These are phyloP conservation scores for Lentinula novae-zelandiae DNA, from an alignment of 1,284 basidiomycete species.

Conservation along the genomic window DNA sequence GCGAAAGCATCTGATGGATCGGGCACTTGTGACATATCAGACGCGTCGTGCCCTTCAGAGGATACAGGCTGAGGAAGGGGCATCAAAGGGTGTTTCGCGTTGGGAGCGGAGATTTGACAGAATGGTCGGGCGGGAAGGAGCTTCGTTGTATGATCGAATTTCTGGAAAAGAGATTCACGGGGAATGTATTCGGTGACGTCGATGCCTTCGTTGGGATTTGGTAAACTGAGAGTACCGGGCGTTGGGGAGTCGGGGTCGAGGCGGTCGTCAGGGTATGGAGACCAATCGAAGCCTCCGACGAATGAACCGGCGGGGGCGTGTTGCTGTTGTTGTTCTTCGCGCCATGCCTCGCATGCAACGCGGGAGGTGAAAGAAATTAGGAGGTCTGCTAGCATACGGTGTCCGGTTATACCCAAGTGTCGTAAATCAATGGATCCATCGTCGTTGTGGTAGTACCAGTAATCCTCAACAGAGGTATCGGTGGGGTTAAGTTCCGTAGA, in stretches of 20 bases:
- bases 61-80: background rate
- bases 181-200: background rate
- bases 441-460: background rate
- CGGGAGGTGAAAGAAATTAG: conserved; percentile 2
- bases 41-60: background rate
- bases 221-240: background rate
- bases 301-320: background rate
- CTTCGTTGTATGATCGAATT: conserved; percentile 1
- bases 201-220: background rate
- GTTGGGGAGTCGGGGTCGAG: too few species aligned
- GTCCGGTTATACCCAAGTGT: background rate
- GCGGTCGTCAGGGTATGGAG: background rate
- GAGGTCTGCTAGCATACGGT: conserved; percentile 1
- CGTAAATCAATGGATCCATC: background rate
- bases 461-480: conserved; percentile 2
- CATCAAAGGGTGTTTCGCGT: background rate
- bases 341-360: conserved; percentile 3
- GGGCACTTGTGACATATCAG: too few species aligned
- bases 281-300: background rate
- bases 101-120: background rate
- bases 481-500: background rate
- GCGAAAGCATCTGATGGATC: background rate
- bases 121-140: background rate
- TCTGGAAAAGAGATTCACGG: conserved; percentile 1
- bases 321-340: background rate